Conservation (phyloP, 1,284 basidiomycete genomes). For the Earliella scabrosa region DNA sequence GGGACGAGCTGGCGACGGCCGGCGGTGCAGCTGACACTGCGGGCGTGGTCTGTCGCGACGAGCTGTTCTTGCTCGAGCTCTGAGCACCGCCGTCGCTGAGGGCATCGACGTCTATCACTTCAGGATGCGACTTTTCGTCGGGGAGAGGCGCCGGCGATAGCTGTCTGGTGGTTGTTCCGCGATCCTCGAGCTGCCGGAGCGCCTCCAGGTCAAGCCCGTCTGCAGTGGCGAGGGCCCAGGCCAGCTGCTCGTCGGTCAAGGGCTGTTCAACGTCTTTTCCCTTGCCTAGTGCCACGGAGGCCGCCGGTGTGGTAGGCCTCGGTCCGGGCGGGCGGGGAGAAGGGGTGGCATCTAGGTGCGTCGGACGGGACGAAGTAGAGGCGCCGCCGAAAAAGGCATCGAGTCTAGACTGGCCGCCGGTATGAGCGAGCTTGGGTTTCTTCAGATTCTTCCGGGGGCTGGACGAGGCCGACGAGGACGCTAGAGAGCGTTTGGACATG, state of each 20-base stretch:
- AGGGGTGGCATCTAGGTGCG: neutral
- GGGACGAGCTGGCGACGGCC: neutral
- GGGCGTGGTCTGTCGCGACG: slow-evolving; percentile 1
- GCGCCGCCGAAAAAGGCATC: slow-evolving; percentile 35
- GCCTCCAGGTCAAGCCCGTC: slow-evolving; percentile 32
- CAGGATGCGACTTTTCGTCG: slow-evolving; percentile 14
- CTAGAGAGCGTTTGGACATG: slow-evolving; percentile 35
- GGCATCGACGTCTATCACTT: slow-evolving; percentile 38
- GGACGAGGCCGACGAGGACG: slow-evolving; percentile 21
- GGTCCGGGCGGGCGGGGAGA: slow-evolving; percentile 3
- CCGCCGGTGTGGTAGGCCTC: neutral
- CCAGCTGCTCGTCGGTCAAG: slow-evolving; percentile 29
- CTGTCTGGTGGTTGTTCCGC: neutral
- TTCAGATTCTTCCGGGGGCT: slow-evolving; percentile 33
- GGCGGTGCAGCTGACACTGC: neutral
- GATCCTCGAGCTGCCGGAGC: slow-evolving; percentile 27
- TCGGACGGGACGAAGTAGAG: slow-evolving; percentile 6
- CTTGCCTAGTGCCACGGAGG: neutral
- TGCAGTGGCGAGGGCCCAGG: slow-evolving; percentile 31
- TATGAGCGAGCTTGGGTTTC: slow-evolving; percentile 26
- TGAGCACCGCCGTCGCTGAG: slow-evolving; percentile 25
- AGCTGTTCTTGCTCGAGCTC: neutral
- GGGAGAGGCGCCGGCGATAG: slow-evolving; percentile 5
- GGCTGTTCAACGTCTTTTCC: slow-evolving; percentile 1
- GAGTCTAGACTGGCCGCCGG: slow-evolving; percentile 31